Conservation (phyloP, 768 basidiomycete genomes). For the Dendrothele bispora region DNA sequence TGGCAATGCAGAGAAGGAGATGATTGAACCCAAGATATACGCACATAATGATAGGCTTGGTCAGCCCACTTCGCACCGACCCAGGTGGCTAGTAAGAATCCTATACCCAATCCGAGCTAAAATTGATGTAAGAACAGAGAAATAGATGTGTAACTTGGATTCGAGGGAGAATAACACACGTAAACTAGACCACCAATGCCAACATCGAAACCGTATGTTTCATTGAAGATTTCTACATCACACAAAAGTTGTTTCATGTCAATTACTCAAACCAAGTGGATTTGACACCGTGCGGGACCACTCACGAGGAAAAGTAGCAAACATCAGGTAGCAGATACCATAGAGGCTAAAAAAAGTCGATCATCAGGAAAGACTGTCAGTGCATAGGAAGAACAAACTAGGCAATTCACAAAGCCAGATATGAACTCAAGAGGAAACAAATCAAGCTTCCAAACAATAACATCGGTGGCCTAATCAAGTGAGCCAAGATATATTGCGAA, state of each 20-base stretch:
- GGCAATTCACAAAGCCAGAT: constrained; percentile 60
- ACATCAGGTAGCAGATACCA: constrained; percentile 52
- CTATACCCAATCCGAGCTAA: constrained; percentile 38
- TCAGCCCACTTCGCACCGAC: constrained; percentile 31
- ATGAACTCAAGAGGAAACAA: constrained; percentile 63
- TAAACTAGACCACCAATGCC: constrained; percentile 35
- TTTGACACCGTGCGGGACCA: constrained; percentile 22
- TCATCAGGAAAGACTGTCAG: not conserved
- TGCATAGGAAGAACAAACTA: not conserved
- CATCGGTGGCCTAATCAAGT: constrained; percentile 56
- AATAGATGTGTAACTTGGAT: too few species aligned
- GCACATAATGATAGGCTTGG: constrained; percentile 31
- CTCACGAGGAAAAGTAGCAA: constrained; percentile 50
- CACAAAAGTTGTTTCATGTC: too few species aligned
- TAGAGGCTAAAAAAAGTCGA: not conserved
- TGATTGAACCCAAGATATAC: constrained; percentile 16
- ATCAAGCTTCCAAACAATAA: constrained; percentile 56
- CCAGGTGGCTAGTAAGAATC: constrained; percentile 31
- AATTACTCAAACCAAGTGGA: too few species aligned
- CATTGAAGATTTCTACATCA: constrained; percentile 18
- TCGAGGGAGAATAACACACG: too few species aligned
- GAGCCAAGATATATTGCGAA: constrained; percentile 44
- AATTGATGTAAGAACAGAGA: too few species aligned
- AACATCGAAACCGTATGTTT: constrained; percentile 23
- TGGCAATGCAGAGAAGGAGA: too few species aligned